A percentile compares a stretch with the other conserved stretches of the same genome.
phyloP scores from a whole-genome alignment of 1,284 basidiomycete species.

The Sphagnurus paluster region DNA sequence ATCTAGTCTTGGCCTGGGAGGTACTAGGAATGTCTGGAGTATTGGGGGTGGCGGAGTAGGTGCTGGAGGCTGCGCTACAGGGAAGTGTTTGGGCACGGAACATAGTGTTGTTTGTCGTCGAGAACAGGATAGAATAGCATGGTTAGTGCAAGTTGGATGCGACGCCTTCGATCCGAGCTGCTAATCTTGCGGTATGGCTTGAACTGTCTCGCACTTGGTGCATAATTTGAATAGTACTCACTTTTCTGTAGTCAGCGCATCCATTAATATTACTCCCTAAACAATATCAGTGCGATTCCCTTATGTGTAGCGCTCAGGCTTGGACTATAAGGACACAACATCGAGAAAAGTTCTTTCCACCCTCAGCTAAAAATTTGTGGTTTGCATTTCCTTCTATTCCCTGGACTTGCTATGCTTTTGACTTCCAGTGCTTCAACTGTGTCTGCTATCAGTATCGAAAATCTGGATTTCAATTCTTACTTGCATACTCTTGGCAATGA shows the following conservation, averaged over 20 bases:
- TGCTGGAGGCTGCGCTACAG: conserved; percentile 11
- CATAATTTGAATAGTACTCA: not conserved
- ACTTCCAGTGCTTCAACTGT: no score
- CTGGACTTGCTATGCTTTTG: no score
- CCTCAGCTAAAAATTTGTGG: no score
- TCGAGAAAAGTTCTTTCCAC: no score
- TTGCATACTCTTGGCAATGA: no score
- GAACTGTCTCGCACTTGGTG: not conserved
- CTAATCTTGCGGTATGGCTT: not conserved
- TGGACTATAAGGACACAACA: no score
- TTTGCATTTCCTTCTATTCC: no score
- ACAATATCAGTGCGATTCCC: no score
- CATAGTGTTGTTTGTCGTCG: conserved; percentile 40
- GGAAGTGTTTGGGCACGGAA: conserved; percentile 19
- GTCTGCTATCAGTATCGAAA: no score
- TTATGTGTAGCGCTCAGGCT: no score
- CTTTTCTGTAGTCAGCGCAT: not conserved
- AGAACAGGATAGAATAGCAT: conserved; percentile 41
- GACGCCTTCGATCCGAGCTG: conserved; percentile 40
- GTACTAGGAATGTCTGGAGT: conserved; percentile 10
- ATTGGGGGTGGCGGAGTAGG: conserved; percentile 13
- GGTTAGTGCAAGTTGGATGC: conserved; percentile 49
- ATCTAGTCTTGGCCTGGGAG: conserved; percentile 13
- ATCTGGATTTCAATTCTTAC: no score
- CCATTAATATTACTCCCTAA: no score